These are phyloP conservation scores for Agaricus subrufescens DNA, from an alignment of 768 basidiomycete species.

Conservation along the genomic window DNA sequence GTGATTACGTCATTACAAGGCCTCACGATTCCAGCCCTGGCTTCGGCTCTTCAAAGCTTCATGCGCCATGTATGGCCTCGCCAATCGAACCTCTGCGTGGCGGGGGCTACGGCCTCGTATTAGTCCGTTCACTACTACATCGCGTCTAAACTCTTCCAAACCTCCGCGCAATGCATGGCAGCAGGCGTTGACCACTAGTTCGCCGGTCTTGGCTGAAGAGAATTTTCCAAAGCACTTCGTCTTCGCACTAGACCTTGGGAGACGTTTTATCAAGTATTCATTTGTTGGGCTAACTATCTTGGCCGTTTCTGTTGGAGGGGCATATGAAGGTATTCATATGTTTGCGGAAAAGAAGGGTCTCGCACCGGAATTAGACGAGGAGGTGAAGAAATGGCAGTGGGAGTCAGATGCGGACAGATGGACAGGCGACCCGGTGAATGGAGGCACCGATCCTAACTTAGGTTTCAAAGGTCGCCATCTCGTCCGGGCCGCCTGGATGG, in stretches of 20 bases:
- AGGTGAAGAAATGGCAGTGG: slow-evolving; percentile 63
- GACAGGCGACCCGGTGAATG: slow-evolving; percentile 45
- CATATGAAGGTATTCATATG: slow-evolving; percentile 54
- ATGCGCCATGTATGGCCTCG: slow-evolving; percentile 5
- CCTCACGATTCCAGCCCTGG: too few relatives aligned
- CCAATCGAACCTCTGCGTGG: neutral
- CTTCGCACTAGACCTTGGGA: slow-evolving; percentile 38
- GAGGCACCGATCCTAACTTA: slow-evolving; percentile 72
- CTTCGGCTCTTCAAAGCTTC: neutral
- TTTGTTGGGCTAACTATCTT: slow-evolving; percentile 38
- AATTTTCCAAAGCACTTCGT: slow-evolving; percentile 26
- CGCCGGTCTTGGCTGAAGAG: slow-evolving; percentile 16
- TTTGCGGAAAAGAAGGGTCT: slow-evolving; percentile 59
- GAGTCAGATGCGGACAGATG: slow-evolving; percentile 56
- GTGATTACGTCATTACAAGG: too few relatives aligned
- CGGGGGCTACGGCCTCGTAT: neutral
- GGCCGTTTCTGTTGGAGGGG: slow-evolving; percentile 37
- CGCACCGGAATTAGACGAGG: slow-evolving; percentile 44
- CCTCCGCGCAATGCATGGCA: neutral
- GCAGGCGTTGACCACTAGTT: slow-evolving; percentile 4
- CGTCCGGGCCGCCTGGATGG: slow-evolving; percentile 69
- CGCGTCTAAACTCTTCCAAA: neutral
- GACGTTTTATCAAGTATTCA: slow-evolving; percentile 47
- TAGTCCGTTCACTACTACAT: neutral
- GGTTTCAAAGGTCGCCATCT: slow-evolving; percentile 58